These are phyloP conservation scores for Pseudozyma sp. DNA, from an alignment of 1,284 basidiomycete genomes.

Conservation along the genomic window DNA sequence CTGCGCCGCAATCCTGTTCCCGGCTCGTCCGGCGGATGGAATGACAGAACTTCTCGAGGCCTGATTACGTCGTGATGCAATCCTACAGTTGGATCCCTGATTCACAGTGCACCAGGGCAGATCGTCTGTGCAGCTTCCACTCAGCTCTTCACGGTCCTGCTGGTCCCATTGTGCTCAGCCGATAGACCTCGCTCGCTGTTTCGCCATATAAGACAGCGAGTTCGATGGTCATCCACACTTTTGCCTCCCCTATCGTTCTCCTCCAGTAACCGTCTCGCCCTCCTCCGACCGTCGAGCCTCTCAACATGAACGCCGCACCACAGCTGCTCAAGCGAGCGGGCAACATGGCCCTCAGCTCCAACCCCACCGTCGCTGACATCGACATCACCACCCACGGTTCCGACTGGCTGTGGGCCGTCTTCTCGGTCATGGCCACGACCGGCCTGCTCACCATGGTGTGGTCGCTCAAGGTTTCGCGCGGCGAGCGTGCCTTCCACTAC, in stretches of 20 bases:
- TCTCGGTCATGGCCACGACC: constrained; percentile 64
- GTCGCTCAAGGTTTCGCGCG: constrained; percentile 48
- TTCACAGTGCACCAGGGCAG: neutral
- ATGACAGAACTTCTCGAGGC: constrained; percentile 1
- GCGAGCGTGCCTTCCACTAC: constrained; percentile 72
- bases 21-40: constrained; percentile 16
- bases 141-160: neutral
- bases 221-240: neutral
- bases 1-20: constrained; percentile 1
- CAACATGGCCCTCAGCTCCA: constrained; percentile 49
- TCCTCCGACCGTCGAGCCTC: neutral
- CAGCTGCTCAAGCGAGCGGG: constrained; percentile 47
- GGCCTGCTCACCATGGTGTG: constrained; percentile 61
- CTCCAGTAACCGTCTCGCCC: neutral
- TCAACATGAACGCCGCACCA: constrained; percentile 29
- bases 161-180: too few relatives aligned
- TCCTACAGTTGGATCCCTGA: neutral
- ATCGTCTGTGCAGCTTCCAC: neutral
- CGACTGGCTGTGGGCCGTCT: constrained; percentile 72
- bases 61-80: constrained; percentile 40
- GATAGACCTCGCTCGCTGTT: too few relatives aligned
- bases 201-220: neutral
- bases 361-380: constrained; percentile 53
- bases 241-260: neutral
- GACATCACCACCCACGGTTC: constrained; percentile 65